Percentiles rank a stretch among this genome's conserved stretches.
Conservation (phyloP, 306 rosid species). For the Rosa multiflora region DNA sequence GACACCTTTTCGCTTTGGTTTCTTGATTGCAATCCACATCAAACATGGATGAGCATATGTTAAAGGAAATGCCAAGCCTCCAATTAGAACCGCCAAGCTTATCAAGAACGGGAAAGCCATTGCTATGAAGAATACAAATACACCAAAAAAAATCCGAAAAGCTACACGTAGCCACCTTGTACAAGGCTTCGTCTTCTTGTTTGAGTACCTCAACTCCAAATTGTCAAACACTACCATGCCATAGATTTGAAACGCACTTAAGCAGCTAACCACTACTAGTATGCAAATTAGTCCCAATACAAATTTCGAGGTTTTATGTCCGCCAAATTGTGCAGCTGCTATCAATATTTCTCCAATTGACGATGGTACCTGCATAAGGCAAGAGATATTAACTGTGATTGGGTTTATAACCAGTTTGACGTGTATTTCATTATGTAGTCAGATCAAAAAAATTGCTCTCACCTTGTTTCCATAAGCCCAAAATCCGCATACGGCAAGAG, state of each 20-base stretch:
- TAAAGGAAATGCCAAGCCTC: constrained; percentile 59
- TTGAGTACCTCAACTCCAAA: constrained; percentile 45
- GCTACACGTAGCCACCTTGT: constrained; percentile 31
- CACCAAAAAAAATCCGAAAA: constrained; percentile 52
- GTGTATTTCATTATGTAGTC: background rate
- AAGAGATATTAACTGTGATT: background rate
- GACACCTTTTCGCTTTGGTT: constrained; percentile 29
- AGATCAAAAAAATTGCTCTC: background rate
- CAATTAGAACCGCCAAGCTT: constrained; percentile 39
- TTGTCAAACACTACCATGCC: constrained; percentile 68
- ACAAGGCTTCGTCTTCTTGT: constrained; percentile 41
- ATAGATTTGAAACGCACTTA: constrained; percentile 55
- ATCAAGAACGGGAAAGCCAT: constrained; percentile 65
- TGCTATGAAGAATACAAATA: constrained; percentile 40
- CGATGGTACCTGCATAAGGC: constrained; percentile 34
- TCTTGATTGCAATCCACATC: constrained; percentile 72
- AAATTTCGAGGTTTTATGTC: constrained; percentile 35
- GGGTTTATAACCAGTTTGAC: background rate
- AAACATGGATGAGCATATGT: constrained; percentile 70
- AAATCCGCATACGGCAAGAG: constrained; percentile 58
- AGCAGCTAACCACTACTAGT: constrained; percentile 33
- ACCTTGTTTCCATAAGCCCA: constrained; percentile 74
- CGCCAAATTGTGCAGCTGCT: constrained; percentile 39
- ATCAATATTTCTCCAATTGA: constrained; percentile 31
- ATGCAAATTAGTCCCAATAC: constrained; percentile 43